These are phyloP conservation scores for Mucor racemosus DNA, from an alignment of 371 early-diverging fungal genomes.

Conservation along the genomic window DNA sequence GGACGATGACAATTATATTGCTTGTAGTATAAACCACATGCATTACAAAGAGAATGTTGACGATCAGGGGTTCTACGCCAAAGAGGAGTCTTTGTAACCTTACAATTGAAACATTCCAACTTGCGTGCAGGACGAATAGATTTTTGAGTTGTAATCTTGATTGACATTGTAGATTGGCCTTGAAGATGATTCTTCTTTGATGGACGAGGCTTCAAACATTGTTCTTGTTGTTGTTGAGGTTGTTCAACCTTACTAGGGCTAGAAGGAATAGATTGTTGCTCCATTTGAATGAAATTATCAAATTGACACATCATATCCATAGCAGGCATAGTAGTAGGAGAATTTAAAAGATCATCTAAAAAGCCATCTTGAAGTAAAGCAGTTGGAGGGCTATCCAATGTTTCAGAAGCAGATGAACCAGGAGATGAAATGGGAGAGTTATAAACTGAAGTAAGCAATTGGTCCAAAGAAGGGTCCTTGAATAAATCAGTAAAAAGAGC, in stretches of 20 bases:
- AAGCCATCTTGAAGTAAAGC: constrained; percentile 31
- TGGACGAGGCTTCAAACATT: constrained; percentile 18
- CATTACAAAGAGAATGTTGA: constrained; percentile 80
- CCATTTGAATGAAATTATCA: constrained; percentile 30
- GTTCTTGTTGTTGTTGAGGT: constrained; percentile 8
- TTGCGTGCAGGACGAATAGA: constrained; percentile 55
- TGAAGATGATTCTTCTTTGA: constrained; percentile 28
- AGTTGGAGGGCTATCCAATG: constrained; percentile 30
- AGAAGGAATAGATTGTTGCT: constrained; percentile 11
- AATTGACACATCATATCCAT: constrained; percentile 29
- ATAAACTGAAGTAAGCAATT: constrained; percentile 21
- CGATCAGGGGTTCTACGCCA: constrained; percentile 86
- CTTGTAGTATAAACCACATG: constrained; percentile 83
- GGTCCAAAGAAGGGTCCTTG: constrained; percentile 31
- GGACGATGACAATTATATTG: constrained; percentile 76
- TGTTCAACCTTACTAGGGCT: not conserved
- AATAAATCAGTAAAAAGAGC: constrained; percentile 32
- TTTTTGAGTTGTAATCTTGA: constrained; percentile 29
- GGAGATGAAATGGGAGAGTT: constrained; percentile 30
- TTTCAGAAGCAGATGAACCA: constrained; percentile 27
- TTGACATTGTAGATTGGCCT: constrained; percentile 32
- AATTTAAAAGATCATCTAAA: constrained; percentile 26
- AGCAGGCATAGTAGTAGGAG: constrained; percentile 13
- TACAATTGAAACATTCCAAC: constrained; percentile 81
- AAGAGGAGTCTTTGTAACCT: constrained; percentile 78